phyloP scores from a whole-genome alignment of 75 land plant species.

The Pinus albicaulis region DNA sequence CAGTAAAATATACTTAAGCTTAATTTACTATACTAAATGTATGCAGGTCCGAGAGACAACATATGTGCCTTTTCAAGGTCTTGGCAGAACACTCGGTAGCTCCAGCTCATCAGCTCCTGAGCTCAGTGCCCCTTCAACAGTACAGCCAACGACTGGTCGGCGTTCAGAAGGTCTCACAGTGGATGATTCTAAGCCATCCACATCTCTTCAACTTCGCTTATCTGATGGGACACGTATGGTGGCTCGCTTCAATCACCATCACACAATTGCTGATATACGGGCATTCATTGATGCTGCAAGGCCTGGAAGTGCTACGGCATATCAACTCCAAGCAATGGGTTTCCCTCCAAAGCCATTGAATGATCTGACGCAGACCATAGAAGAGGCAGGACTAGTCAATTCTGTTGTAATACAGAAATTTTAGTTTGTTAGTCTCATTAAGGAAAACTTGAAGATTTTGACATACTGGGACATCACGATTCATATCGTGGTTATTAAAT shows the following conservation, averaged over 20 bases:
- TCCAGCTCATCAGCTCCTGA: constrained; percentile 12
- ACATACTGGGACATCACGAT: too few relatives aligned
- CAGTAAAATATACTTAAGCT: neutral
- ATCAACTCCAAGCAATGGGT: constrained; percentile 83
- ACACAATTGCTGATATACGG: constrained; percentile 84
- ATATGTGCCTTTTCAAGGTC: constrained; percentile 68
- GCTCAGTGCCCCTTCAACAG: constrained; percentile 12
- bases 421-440: constrained; percentile 12
- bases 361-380: constrained; percentile 66
- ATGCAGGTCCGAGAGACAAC: constrained; percentile 61
- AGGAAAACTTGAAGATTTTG: too few relatives aligned
- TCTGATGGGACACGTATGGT: constrained; percentile 98
- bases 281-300: constrained; percentile 90
- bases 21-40: neutral
- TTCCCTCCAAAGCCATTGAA: constrained; percentile 86
- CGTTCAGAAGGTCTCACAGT: constrained; percentile 62
- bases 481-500: too few relatives aligned
- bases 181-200: constrained; percentile 64
- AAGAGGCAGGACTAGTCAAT: constrained; percentile 82
- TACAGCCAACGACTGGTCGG: constrained; percentile 17
- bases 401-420: constrained; percentile 90
- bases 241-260: constrained; percentile 88
- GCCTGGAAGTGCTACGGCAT: constrained; percentile 52
- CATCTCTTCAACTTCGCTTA: constrained; percentile 88
- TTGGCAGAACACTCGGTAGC: constrained; percentile 81